Conservation (phyloP, 2,329 filamentous ascomycete genomes). For the Ophiostoma sp. region DNA sequence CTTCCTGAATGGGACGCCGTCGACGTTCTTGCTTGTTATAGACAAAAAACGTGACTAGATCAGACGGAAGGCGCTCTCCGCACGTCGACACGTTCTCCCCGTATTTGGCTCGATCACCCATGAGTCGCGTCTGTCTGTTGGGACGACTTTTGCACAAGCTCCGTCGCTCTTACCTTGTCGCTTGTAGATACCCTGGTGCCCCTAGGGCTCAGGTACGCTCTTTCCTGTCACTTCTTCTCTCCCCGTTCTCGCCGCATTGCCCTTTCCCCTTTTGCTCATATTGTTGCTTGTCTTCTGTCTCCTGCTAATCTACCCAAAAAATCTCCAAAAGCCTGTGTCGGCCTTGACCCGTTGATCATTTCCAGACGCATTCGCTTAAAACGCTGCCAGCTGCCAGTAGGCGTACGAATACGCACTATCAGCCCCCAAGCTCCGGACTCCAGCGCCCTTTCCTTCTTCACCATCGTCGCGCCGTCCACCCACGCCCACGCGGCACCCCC, state of each 20-base stretch:
- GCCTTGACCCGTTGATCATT: slow-evolving; percentile 10
- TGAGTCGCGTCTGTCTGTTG: not conserved
- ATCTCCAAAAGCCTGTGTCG: not conserved
- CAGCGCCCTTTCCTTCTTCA: not conserved
- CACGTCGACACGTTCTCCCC: not conserved
- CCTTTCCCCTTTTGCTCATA: not conserved
- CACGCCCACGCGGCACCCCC: not conserved
- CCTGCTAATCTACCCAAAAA: not conserved
- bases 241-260: not conserved
- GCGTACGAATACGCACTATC: not conserved
- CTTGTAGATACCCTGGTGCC: not conserved
- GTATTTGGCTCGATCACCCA: not conserved
- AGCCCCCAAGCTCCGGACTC: not conserved
- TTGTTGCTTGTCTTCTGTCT: not conserved
- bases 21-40: not conserved
- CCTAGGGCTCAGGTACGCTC: not conserved
- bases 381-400: too few relatives aligned
- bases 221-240: not conserved
- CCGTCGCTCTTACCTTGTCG: not conserved
- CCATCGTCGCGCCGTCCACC: not conserved
- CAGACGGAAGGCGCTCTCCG: slow-evolving; percentile 14
- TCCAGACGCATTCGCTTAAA: not conserved
- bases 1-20: not conserved
- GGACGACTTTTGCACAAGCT: not conserved
- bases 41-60: not conserved